Base-by-base conservation (phyloP, 495 filamentous ascomycete genomes). In the Penicillium pancosmium region DNA sequence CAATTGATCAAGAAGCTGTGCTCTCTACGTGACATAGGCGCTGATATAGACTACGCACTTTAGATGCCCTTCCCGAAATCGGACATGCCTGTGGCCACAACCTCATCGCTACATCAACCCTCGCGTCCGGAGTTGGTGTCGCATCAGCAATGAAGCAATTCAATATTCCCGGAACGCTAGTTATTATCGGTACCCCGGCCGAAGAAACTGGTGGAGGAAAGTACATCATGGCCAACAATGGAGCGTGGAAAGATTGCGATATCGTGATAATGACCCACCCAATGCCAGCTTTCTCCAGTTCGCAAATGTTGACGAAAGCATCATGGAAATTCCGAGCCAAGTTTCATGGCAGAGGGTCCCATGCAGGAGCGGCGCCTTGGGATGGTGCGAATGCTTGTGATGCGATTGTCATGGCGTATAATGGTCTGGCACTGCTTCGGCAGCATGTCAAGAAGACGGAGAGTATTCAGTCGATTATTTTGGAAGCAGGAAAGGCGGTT, bases 191-290 rank as follows among this genome's bases (percentile, higher is more conserved):
- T 38, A 88, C 86, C 0, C 86, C 86, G 1, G 86, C 81, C 0
- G 85, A 89, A 71, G 85, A 88, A 76, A 78, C 76, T 5, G 80
- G 83, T 33, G 84, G 84, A 7, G 86, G 85, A 16, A 88, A 89
- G 63, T 83, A 84, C 64, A 79, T 74, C 44, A 75, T 88, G n/a
- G 68, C 85, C 33, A 56, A 83, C n/a, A 74, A 76, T 5, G 84
- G 82, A 0, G 84, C 83, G 3, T 87, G 84, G 70, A 67, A 75
- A 25, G 78, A 78, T 48, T 80, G 82, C 44, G 82, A 85, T 60
- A 74, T 84, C 56, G 78, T 67, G 19, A 70, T 87, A 40, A 83
- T 87, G 60, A 77, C 80, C 1, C 79, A 82, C 47, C 74, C 76
- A 2, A 75, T 77, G 7, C 71, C 65, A 25, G 67, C 78, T 23